Conservation (phyloP, 1,284 basidiomycete genomes). For the Moesziomyces aphidis region DNA sequence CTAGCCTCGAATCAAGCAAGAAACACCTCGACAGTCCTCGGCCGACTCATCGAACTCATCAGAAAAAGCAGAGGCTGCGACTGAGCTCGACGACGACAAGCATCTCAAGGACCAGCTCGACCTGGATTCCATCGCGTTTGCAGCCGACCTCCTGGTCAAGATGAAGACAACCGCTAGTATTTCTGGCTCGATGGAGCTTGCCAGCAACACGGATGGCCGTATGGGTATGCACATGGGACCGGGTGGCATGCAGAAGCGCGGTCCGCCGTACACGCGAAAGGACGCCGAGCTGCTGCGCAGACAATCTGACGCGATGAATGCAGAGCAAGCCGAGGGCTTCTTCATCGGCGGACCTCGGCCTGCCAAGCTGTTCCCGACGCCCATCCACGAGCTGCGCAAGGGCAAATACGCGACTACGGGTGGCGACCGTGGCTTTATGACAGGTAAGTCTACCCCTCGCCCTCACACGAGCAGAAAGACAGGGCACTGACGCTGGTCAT, state of each 20-base stretch:
- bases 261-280: constrained; percentile 18
- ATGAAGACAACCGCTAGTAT: background rate
- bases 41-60: too few relatives aligned
- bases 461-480: too few relatives aligned
- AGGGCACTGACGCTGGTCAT: too few relatives aligned
- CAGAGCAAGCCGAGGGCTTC: constrained; percentile 4
- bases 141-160: background rate
- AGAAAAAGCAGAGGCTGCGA: too few relatives aligned
- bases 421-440: constrained; percentile 42
- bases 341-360: constrained; percentile 36
- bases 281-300: background rate
- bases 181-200: background rate
- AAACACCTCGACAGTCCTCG: too few relatives aligned
- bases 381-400: constrained; percentile 31
- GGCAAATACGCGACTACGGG: constrained; percentile 47
- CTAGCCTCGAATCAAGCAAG: too few relatives aligned
- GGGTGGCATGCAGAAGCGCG: constrained; percentile 3
- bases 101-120: background rate
- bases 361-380: constrained; percentile 28
- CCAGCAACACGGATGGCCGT: background rate
- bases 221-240: background rate
- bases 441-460: constrained; percentile 17
- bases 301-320: background rate
- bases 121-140: background rate
- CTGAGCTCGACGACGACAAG: too few relatives aligned